Evolutionary conservation across 2,329 filamentous ascomycete genomes (phyloP).

Genomic region (Aspergillus flavus): DNA sequence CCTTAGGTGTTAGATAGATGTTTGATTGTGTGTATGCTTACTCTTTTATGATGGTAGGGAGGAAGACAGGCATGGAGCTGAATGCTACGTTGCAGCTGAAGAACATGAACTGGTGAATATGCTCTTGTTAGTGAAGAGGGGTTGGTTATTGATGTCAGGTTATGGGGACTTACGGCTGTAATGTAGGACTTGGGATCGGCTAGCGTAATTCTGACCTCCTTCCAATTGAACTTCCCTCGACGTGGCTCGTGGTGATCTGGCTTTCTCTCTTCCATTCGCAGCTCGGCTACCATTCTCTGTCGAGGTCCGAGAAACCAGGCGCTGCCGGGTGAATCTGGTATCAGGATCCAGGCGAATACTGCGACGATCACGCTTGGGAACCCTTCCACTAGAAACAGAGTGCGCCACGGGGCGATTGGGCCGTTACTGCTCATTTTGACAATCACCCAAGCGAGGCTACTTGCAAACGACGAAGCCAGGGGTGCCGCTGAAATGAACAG

Average conservation of each 20-base stretch:
- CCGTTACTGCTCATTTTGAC: constrained; percentile 65
- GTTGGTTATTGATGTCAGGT: no score
- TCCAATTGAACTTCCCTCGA: constrained; percentile 51
- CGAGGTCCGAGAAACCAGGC: constrained; percentile 64
- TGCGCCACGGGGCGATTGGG: constrained; percentile 80
- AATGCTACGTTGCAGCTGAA: constrained; percentile 88
- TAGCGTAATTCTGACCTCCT: constrained; percentile 62
- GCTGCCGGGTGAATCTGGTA: constrained; percentile 75
- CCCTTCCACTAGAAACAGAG: constrained; percentile 81
- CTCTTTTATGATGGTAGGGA: constrained; percentile 75
- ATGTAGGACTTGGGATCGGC: constrained; percentile 72
- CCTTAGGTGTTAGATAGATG: background rate
- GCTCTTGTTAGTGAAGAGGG: background rate
- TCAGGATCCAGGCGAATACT: constrained; percentile 70
- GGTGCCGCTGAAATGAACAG: constrained; percentile 79
- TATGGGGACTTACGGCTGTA: constrained; percentile 56
- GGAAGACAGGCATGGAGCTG: constrained; percentile 81
- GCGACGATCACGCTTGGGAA: constrained; percentile 79
- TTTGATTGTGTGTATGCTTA: constrained; percentile 22
- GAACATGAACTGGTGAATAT: constrained; percentile 65
- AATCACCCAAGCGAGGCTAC: constrained; percentile 75
- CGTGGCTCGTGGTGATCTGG: constrained; percentile 34
- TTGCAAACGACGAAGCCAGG: constrained; percentile 69
- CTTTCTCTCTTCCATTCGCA: constrained; percentile 64
- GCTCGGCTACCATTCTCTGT: constrained; percentile 69